A percentile compares a stretch with the other conserved stretches of the same genome.
Conservation (phyloP, 2,329 filamentous ascomycete genomes). For the Penicillium sp. region DNA sequence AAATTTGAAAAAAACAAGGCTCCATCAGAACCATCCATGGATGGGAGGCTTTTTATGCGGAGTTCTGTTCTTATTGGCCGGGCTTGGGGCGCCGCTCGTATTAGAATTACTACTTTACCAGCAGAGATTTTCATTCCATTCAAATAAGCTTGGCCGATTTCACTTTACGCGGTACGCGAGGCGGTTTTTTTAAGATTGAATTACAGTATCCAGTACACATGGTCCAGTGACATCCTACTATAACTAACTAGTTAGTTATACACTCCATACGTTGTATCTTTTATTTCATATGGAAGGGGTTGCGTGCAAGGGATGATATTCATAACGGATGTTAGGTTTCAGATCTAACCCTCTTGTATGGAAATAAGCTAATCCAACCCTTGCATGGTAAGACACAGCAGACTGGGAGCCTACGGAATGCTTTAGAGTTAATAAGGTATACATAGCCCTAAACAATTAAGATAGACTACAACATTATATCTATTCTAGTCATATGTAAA, state of each 20-base stretch:
- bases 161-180: slow-evolving; percentile 5
- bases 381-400: slow-evolving; percentile 6
- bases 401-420: background rate
- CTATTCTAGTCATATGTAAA: background rate
- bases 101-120: slow-evolving; percentile 16
- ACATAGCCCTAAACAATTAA: background rate
- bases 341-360: background rate
- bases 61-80: slow-evolving; percentile 13
- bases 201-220: no score
- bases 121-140: slow-evolving; percentile 9
- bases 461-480: background rate
- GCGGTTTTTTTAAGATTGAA: background rate
- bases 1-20: background rate
- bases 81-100: slow-evolving; percentile 13
- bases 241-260: no score
- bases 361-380: slow-evolving; percentile 9
- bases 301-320: slow-evolving; percentile 5
- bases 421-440: background rate
- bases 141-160: background rate
- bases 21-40: slow-evolving; percentile 13
- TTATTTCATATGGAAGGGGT: background rate
- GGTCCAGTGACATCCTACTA: background rate
- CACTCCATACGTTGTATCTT: background rate
- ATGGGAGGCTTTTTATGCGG: slow-evolving; percentile 6
- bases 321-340: background rate